A percentile compares a stretch with the other conserved stretches of the same genome.
Conservation (phyloP, 148 eudicot genomes). For the Amaranthus hypochondriacus region DNA sequence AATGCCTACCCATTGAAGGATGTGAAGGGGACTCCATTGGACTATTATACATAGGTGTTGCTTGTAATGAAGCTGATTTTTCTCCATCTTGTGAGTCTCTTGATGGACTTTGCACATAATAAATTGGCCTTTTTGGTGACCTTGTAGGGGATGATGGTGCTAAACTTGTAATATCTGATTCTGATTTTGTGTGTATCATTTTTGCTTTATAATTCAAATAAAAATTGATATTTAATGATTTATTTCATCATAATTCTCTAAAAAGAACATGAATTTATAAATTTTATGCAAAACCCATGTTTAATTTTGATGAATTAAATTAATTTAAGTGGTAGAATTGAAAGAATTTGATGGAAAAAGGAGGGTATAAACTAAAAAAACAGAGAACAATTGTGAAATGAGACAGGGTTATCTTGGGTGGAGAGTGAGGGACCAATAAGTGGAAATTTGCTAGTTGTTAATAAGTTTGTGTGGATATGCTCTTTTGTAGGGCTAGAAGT, state of each 20-base stretch:
- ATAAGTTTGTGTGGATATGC: conserved; percentile 13
- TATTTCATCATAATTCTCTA: not conserved
- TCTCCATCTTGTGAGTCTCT: conserved; percentile 95
- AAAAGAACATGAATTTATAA: not conserved
- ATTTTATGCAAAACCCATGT: conserved; percentile 2
- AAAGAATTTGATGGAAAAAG: not conserved
- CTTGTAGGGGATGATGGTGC: conserved; percentile 91
- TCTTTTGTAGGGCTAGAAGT: conserved; percentile 2
- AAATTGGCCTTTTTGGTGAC: conserved; percentile 76
- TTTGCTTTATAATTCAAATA: conserved; percentile 1
- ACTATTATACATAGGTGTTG: conserved; percentile 62
- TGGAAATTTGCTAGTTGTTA: conserved; percentile 17
- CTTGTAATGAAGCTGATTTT: conserved; percentile 68
- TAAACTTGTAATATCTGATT: conserved; percentile 81
- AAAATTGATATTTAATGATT: not conserved
- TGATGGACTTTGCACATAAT: conserved; percentile 88
- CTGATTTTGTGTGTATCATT: conserved; percentile 80
- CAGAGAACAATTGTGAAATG: conserved; percentile 3
- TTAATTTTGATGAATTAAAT: not conserved
- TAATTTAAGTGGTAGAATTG: not conserved
- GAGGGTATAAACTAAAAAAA: not conserved
- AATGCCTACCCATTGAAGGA: conserved; percentile 83
- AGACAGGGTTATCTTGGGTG: not conserved
- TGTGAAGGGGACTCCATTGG: conserved; percentile 93
- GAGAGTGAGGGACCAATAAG: conserved; percentile 10